Base-by-base conservation (phyloP, 2,329 filamentous ascomycete species). In the Diaporthe capsici region DNA sequence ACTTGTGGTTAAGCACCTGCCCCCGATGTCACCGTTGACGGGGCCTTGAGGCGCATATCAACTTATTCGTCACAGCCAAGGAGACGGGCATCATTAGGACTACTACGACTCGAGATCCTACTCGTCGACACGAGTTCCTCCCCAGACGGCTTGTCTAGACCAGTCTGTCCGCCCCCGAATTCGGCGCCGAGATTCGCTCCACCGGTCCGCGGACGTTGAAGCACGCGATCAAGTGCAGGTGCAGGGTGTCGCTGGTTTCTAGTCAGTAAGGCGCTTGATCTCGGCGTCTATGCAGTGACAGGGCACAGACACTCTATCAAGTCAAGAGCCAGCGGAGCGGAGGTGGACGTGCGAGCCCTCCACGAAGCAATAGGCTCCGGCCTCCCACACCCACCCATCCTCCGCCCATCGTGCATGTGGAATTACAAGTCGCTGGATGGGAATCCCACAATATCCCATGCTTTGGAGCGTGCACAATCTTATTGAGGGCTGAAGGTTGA, bases 41-140 rank as follows among this genome's bases (percentile, higher is more conserved):
- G 63, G 63, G 31, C 22, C 13, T 53, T 68, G 47, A 49, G 65
- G 31, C 28, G n/a, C 65, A 39, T 12, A 53, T 22, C 65, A 68
- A 68, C 65, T 51, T 68, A 53, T 53, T 39, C 65, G 65, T 68
- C 47, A 68, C 65, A 68, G 65, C 65, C 65, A 68, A 68, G 65
- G 49, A 28, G 22, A 28, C 34, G 7, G 65, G 65, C 34, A 53
- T 22, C 47, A 25, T 55, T 49, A 20, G 47, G n/a, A 17, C 22
- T 39, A 28, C 47, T 3, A 7, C 47, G 65, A 53, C 3, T 42
- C 47, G 31, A 39, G 10, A 28, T 53, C 47, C 65, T 53, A 42
- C 63, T 67, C 42, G 63, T 67, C 63, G 63, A 51, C 63, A 7
- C 63, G 63, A 67, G 20, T 37, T 67, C 20, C 44, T 34, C 28